Base-by-base conservation (phyloP, 2,329 filamentous ascomycete genomes). In the Epichloe elymi region DNA sequence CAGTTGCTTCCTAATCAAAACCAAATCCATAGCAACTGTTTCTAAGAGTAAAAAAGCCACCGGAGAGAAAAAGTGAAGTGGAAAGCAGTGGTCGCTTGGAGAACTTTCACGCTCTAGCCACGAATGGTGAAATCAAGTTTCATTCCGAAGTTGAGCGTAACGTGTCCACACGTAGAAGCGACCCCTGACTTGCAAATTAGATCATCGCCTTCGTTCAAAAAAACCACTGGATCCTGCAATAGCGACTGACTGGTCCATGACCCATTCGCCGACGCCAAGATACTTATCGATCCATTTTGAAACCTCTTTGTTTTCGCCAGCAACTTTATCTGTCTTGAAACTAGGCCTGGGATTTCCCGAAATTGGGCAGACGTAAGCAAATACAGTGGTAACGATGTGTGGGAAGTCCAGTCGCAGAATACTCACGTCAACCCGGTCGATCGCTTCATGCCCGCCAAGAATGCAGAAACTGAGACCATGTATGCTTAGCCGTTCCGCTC, bases 371-470 rank as follows among this genome's bases (percentile, higher is more conserved):
- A 37, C 50, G 58, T 66, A 57, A 64, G 61, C 38, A 42, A 20
- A 46, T 37, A 46, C 5, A 48, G 20, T 23, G 15, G 12, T 50
- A 17, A 30, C 8, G 33, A 49, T 10, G 35, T 23, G 20, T n/a
- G 39, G 26, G 4, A 30, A 17, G n/a, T 19, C n/a, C 15, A 12
- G 40, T 37, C 33, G 33, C 23, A 30, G 20, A 17, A 33, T 59
- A 85, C 87, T 80, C 86, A 98, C 93, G 90, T 96, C 72, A 98
- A 78, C 63, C 93, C 93, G 55, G 93, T 97, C 57, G 91, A 96
- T 61, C 93, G 88, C 74, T 95, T 94, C 75, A 98, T 90, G 63
- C 93, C 93, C 39, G 93, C 93, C 59, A 98, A 83, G 68, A 97
- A 91, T 56, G 93, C 88, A 63, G 93, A 98, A 68, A 98, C 87